phyloP scores from a whole-genome alignment of 1,284 basidiomycete species.

The Exobasidium rhododendri region DNA sequence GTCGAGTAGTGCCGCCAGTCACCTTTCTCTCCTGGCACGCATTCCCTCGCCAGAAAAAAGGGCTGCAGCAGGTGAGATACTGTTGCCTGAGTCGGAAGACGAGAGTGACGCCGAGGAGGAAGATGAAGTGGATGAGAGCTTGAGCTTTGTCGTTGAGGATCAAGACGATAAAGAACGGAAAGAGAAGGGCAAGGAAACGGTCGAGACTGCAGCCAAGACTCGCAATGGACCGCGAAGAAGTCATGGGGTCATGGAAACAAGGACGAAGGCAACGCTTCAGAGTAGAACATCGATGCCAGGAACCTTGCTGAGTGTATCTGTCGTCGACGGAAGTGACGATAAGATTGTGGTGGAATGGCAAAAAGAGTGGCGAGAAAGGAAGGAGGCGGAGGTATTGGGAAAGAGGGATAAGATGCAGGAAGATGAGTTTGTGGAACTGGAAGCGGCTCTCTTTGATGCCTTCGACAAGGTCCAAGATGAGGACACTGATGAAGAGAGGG shows the following conservation, averaged over 20 bases:
- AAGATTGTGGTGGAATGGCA: neutral
- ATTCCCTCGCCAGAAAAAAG: neutral
- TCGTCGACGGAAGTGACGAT: neutral
- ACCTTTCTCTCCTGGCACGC: too few species aligned
- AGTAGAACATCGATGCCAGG: slow-evolving; percentile 4
- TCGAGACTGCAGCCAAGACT: neutral
- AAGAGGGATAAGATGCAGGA: neutral
- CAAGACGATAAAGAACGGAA: too few species aligned
- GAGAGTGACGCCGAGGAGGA: neutral
- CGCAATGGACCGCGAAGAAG: neutral
- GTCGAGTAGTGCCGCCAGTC: neutral
- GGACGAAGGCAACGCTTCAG: neutral
- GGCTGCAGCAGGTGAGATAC: neutral
- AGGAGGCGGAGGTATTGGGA: neutral
- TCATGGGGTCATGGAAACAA: neutral
- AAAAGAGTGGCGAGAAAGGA: slow-evolving; percentile 5
- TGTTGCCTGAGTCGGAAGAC: slow-evolving; percentile 1
- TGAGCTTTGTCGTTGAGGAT: slow-evolving; percentile 1
- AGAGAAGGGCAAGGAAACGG: neutral
- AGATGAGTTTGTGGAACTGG: neutral
- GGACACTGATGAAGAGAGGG: neutral
- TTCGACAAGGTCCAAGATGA: neutral
- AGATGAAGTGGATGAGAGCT: slow-evolving; percentile 10
- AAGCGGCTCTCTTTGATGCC: neutral
- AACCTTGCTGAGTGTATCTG: neutral